Conservation (phyloP, 345 rosid species). For the Bruguiera parviflora region DNA sequence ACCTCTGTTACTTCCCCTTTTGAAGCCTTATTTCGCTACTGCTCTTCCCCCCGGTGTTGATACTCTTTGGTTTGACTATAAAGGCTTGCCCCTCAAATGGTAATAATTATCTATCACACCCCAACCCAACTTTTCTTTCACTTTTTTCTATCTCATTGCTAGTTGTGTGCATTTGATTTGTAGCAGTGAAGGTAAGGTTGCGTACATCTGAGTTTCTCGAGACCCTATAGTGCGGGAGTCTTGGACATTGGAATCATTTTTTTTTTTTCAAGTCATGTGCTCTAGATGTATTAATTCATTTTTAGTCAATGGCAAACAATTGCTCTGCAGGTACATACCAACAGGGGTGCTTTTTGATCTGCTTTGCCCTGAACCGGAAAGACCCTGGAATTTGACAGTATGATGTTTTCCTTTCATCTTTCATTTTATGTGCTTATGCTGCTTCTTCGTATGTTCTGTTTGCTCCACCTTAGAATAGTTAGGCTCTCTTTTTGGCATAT, state of each 20-base stretch:
- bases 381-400: conserved; percentile 98
- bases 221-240: too few species aligned
- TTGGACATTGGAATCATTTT: too few species aligned
- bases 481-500: too few species aligned
- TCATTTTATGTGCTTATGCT: not conserved
- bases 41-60: conserved; percentile 88
- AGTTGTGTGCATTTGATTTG: too few species aligned
- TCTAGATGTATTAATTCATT: too few species aligned
- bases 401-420: not conserved
- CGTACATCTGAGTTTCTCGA: too few species aligned
- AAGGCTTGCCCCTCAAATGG: conserved; percentile 91
- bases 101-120: conserved; percentile 10
- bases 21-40: conserved; percentile 72
- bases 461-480: too few species aligned
- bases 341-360: conserved; percentile 95
- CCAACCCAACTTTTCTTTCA: not conserved
- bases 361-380: conserved; percentile 74
- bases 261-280: too few species aligned
- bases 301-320: too few species aligned
- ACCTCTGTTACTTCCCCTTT: conserved; percentile 58
- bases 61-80: conserved; percentile 87
- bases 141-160: not conserved
- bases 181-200: too few species aligned
- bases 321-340: conserved; percentile 65
- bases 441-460: not conserved